Evolutionary conservation across 192 early-diverging fungal species (phyloP).

Genomic region (Coemansia sp.): DNA sequence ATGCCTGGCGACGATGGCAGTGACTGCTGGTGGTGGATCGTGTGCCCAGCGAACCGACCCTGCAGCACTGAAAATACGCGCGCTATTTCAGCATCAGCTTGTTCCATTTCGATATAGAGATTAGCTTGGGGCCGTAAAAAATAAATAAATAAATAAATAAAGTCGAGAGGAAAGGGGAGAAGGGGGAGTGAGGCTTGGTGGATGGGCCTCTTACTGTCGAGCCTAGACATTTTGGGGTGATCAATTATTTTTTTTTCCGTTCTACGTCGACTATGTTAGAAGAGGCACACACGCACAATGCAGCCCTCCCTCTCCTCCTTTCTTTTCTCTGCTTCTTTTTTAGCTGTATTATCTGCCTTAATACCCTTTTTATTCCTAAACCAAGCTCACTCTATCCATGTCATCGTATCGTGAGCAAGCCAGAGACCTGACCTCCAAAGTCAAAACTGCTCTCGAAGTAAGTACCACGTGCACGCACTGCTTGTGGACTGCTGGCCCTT

Average conservation of each 20-base stretch:
- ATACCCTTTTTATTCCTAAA: not conserved
- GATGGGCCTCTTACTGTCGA: not conserved
- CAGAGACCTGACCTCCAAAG: slow-evolving; percentile 39
- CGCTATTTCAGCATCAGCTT: not conserved
- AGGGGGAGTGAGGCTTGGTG: not conserved
- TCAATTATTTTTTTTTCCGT: slow-evolving; percentile 1
- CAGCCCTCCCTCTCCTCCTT: not conserved
- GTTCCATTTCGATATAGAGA: slow-evolving; percentile 1
- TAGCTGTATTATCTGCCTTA: slow-evolving; percentile 4
- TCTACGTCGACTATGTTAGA: not conserved
- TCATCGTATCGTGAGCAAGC: slow-evolving; percentile 44
- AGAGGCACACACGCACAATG: not conserved
- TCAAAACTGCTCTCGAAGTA: slow-evolving; percentile 50
- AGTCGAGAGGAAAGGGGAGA: not conserved
- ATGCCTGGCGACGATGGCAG: not conserved
- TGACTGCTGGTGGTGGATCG: slow-evolving; percentile 1
- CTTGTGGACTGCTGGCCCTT: not conserved
- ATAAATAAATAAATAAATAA: not conserved
- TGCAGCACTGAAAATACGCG: slow-evolving; percentile 6
- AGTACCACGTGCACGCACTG: not conserved
- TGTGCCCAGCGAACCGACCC: not conserved
- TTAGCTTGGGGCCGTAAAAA: not conserved
- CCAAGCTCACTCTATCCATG: slow-evolving; percentile 12
- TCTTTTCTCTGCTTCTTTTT: not conserved
- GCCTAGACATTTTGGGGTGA: not conserved